phyloP scores from a whole-genome alignment of 2,329 filamentous ascomycete genomes.

The Lasiodiplodia hormozganensis region DNA sequence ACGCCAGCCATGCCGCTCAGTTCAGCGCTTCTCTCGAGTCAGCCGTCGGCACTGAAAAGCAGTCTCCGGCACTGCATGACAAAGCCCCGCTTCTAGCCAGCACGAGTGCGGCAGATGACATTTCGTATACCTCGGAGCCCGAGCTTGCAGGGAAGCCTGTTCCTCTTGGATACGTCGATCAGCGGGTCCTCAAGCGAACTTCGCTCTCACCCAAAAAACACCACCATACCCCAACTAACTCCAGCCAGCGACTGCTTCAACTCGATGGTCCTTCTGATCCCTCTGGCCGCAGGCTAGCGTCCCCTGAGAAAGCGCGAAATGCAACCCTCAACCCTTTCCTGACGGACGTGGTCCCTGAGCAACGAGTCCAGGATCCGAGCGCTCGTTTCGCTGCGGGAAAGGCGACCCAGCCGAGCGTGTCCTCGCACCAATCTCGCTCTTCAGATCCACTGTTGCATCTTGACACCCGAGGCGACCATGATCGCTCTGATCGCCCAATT shows the following conservation, averaged over 20 bases:
- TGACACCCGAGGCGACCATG: slow-evolving; percentile 6
- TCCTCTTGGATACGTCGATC: slow-evolving; percentile 17
- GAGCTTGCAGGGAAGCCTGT: slow-evolving; percentile 17
- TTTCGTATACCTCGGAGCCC: slow-evolving; percentile 26
- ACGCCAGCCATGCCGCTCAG: slow-evolving; percentile 11
- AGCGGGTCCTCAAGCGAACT: slow-evolving; percentile 16
- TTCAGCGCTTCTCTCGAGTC: slow-evolving; percentile 10
- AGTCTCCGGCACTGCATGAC: neutral
- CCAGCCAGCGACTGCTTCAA: neutral
- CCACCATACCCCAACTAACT: neutral
- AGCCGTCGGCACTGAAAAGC: neutral
- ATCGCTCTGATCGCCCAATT: neutral
- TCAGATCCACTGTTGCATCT: slow-evolving; percentile 19
- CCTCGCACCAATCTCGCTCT: slow-evolving; percentile 22
- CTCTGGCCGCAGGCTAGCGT: neutral
- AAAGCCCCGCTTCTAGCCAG: neutral
- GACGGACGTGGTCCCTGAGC: neutral
- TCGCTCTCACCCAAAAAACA: slow-evolving; percentile 16
- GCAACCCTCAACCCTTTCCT: neutral
- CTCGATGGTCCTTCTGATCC: slow-evolving; percentile 17
- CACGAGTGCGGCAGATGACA: slow-evolving; percentile 14
- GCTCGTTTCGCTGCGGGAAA: slow-evolving; percentile 15
- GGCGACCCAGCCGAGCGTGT: slow-evolving; percentile 1
- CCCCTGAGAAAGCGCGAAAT: neutral
- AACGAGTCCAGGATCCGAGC: slow-evolving; percentile 14